Base-by-base conservation (phyloP, 2,329 filamentous ascomycete genomes). In the Pleurostoma richardsiae region DNA sequence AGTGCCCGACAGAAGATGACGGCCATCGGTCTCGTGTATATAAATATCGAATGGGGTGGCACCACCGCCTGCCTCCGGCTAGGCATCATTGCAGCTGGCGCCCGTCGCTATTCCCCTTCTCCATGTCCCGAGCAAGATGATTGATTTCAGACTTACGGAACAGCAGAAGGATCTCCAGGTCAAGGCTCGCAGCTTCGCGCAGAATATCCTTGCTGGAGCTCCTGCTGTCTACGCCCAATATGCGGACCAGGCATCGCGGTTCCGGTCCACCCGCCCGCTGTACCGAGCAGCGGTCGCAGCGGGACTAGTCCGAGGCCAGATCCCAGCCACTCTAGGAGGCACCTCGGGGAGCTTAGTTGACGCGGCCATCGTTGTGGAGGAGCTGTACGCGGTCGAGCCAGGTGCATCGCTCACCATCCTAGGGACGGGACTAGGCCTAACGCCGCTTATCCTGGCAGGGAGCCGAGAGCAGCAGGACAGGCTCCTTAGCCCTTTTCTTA, bases 331-430 rank as follows among this genome's bases (percentile, higher is more conserved):
- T 7, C 45, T 49, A n/a, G 48, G 45, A n/a, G 48, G 48, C 6
- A 7, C 10, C 29, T 39, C 45, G 4, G 42, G 39, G 27, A 8
- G 31, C 28, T 39, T 50, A 29, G 45, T 48, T 8, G 48, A 45
- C 10, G 48, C 45, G 4, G 48, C 45, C 5, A 48, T 50, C 30
- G 39, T 48, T 31, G 11, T 48, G 26, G 48, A 51, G 41, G 49
- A 50, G 30, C 44, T 49, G 38, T 51, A 49, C 41, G 38, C 39
- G 5, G 43, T 44, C 8, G 49, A 51, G 26, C 49, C 46, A 10
- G 39, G 33, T 11, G 43, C 43, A 4, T 36, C 49, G 27, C 19
- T 51, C 5, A 51, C 49, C 7, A 46, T 51, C 19, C 47, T 51
- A 11, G 44, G 41, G 1, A 50, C 49, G 10, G 49, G 46, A 11